Evolutionary conservation across 2,329 filamentous ascomycete genomes (phyloP), one percentile per base, ranked within the genome.

Genomic region (Pyrenophora graminea): DNA sequence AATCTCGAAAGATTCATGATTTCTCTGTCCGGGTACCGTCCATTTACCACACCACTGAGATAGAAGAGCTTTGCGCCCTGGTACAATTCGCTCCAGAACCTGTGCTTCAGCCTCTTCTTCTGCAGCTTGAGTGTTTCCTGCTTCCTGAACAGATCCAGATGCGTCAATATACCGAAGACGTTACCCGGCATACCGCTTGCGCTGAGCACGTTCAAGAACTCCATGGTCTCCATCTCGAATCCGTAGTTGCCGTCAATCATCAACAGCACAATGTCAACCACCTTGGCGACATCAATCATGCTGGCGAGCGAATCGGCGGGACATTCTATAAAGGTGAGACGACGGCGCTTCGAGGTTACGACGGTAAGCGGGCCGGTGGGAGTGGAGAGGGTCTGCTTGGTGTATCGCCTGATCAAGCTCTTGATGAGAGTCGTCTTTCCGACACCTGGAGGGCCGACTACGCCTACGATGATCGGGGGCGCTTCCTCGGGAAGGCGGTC

Each of bases 171-270:
- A 45, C 94, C 94, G 70, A 99, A 97, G 32, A 99, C 92, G 66
- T 99, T 99, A 59, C 94, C 93, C 0, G 95, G 94, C 93, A 99
- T 97, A 73, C 94, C 94, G 25, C 90, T 96, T 2, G 91, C 85
- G n/a, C 90, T 88, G 43, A 99, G 80, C 15, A 97, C 87, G 64
- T 97, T 97, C 68, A 99, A 79, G 56, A 99, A 99, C 76, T 99
- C 94, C 94, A 99, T 99, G 0, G 94, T 99, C 81, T 99, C 94
- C 94, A 99, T 99, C 77, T 99, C 94, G 70, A 99, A 99, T 12
- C 94, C 95, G 68, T 89, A 99, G 76, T 97, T 97, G 48, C 94
- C 95, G 70, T 99, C 94, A 64, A 99, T 99, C 90, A 99, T 94
- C 49, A 99, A 82, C 42, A 99, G 81, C 5, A 97, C 90, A 66